A percentile compares a stretch with the other conserved stretches of the same genome.
Evolutionary conservation across 2,329 filamentous ascomycete genomes (phyloP).

Genomic region (Hypoxylon sp.): DNA sequence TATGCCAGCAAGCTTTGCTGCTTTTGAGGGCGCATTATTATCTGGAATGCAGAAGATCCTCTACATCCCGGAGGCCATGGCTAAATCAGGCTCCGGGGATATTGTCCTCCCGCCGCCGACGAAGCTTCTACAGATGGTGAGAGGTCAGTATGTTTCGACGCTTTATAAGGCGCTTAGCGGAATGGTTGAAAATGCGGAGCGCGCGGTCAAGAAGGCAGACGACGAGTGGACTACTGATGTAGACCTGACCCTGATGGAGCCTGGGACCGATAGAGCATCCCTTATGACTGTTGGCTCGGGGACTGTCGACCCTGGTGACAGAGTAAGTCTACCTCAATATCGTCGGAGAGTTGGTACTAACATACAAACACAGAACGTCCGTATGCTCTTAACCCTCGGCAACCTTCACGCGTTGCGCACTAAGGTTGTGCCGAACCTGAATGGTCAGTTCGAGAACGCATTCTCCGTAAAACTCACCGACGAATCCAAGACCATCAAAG

Average conservation of each 20-base stretch:
- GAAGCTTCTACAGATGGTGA: conserved; percentile 91
- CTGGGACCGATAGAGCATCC: conserved; percentile 53
- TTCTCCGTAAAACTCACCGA: conserved; percentile 96
- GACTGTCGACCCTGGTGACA: conserved; percentile 69
- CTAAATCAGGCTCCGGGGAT: conserved; percentile 78
- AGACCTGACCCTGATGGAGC: conserved; percentile 59
- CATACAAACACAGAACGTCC: conserved; percentile 75
- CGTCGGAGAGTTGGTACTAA: conserved; percentile 44
- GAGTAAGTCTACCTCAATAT: conserved; percentile 60
- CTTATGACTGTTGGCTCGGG: conserved; percentile 59
- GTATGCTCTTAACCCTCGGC: conserved; percentile 92
- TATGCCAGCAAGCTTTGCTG: conserved; percentile 88
- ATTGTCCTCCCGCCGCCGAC: conserved; percentile 88
- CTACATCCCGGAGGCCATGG: conserved; percentile 89
- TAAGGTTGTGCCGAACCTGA: conserved; percentile 88
- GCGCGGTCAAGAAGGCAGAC: conserved; percentile 74
- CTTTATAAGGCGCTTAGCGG: conserved; percentile 94
- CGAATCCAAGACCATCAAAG: conserved; percentile 90
- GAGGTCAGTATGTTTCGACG: conserved; percentile 92
- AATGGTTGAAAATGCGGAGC: conserved; percentile 97
- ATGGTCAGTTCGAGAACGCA: conserved; percentile 91
- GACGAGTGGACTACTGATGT: conserved; percentile 71
- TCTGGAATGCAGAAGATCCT: conserved; percentile 94
- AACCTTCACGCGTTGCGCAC: conserved; percentile 88
- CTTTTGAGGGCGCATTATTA: conserved; percentile 87